Evolutionary conservation across 352 stramenopile genomes (phyloP).

Genomic region (Phytophthora fragariaefolia): DNA sequence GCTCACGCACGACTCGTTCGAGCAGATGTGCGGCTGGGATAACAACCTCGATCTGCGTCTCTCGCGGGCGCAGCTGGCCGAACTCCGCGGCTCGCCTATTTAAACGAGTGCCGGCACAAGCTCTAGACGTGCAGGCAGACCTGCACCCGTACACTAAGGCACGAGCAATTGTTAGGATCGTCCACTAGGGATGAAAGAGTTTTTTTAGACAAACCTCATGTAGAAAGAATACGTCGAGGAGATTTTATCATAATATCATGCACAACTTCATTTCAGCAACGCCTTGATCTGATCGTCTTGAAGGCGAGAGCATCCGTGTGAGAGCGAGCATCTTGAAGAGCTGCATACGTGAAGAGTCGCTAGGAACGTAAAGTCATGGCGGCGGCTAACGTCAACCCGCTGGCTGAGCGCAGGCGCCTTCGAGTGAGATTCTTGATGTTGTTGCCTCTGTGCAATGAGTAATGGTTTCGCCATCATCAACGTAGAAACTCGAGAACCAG

Average conservation of each 20-base stretch:
- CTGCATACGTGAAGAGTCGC: slow-evolving; percentile 30
- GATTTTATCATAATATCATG: slow-evolving; percentile 32
- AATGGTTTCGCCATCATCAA: neutral
- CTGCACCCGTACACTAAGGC: slow-evolving; percentile 18
- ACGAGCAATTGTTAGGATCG: slow-evolving; percentile 30
- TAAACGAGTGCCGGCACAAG: slow-evolving; percentile 26
- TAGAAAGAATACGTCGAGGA: slow-evolving; percentile 35
- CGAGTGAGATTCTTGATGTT: slow-evolving; percentile 29
- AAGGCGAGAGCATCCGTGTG: too few relatives aligned
- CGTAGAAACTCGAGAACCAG: slow-evolving; percentile 79
- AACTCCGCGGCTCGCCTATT: slow-evolving; percentile 59
- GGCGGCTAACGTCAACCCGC: slow-evolving; percentile 27
- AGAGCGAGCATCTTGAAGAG: too few relatives aligned
- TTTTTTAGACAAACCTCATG: slow-evolving; percentile 32
- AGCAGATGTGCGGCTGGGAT: slow-evolving; percentile 86
- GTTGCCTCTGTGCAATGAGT: neutral
- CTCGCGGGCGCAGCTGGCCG: slow-evolving; percentile 75
- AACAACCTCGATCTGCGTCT: slow-evolving; percentile 80
- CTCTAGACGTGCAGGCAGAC: too few relatives aligned
- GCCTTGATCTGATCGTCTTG: too few relatives aligned
- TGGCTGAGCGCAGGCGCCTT: slow-evolving; percentile 50
- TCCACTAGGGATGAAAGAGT: slow-evolving; percentile 39
- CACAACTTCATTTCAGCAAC: neutral
- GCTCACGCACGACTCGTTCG: slow-evolving; percentile 84
- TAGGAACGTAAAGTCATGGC: neutral